These are phyloP conservation scores for Bisporella sp. DNA, from an alignment of 2,329 filamentous ascomycete genomes.

Conservation along the genomic window DNA sequence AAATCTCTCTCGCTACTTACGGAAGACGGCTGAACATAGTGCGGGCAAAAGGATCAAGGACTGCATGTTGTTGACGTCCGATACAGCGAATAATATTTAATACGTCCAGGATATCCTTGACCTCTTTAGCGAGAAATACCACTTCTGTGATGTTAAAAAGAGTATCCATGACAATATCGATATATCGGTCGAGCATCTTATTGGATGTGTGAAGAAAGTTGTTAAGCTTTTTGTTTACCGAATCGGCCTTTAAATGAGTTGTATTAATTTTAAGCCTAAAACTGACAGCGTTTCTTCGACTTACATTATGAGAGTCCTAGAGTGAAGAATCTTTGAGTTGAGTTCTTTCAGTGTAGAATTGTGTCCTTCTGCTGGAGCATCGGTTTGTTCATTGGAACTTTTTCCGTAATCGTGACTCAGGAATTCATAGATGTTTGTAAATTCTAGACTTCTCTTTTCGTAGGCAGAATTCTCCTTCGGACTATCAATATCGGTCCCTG, in stretches of 20 bases:
- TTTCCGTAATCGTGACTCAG: no score
- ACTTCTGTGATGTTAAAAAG: slow-evolving; percentile 3
- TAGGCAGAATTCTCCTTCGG: no score
- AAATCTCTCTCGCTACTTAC: neutral
- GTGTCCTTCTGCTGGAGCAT: no score
- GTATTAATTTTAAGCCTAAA: no score
- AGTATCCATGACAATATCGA: neutral
- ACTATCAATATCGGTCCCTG: no score
- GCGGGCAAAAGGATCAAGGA: slow-evolving; percentile 1
- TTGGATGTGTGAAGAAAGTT: neutral
- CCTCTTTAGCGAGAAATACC: slow-evolving; percentile 1
- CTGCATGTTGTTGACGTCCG: slow-evolving; percentile 1
- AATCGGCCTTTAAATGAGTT: neutral
- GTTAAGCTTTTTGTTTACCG: neutral
- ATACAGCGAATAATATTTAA: slow-evolving; percentile 4
- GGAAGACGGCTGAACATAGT: neutral
- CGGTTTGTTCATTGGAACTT: no score
- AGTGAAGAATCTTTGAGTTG: no score
- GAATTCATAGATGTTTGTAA: no score
- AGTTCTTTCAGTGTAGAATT: no score
- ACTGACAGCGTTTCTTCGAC: no score
- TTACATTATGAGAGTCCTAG: no score
- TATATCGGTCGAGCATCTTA: slow-evolving; percentile 1
- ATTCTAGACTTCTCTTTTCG: no score
- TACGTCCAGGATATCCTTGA: slow-evolving; percentile 7